phyloP scores from a whole-genome alignment of 75 land plant genomes.

The Azolla pinnata region DNA sequence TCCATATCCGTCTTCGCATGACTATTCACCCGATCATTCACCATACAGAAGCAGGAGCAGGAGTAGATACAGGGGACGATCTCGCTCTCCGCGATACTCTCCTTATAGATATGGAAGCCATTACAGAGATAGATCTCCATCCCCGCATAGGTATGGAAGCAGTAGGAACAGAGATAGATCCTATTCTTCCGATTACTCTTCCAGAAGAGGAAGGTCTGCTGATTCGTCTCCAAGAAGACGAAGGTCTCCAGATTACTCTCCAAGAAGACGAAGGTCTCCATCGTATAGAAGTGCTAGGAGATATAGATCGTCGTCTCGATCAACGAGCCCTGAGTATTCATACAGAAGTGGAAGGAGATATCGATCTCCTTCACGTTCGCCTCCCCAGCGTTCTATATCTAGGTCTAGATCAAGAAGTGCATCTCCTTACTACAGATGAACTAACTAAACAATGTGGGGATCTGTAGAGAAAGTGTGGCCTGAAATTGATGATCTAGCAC shows the following conservation, averaged over 20 bases:
- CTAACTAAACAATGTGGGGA: too few species aligned
- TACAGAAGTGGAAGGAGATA: background rate
- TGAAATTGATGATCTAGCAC: too few species aligned
- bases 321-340: too few species aligned
- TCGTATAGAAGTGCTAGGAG: too few species aligned
- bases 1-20: constrained; percentile 51
- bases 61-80: constrained; percentile 37
- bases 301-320: too few species aligned
- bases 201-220: background rate
- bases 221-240: background rate
- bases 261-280: too few species aligned
- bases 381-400: too few species aligned
- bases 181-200: background rate
- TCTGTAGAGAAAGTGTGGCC: too few species aligned
- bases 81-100: constrained; percentile 48
- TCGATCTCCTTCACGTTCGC: background rate
- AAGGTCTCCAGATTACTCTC: background rate
- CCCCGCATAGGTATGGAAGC: background rate
- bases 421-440: too few species aligned
- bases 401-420: too few species aligned
- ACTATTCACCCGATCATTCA: constrained; percentile 50
- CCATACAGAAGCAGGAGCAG: background rate
- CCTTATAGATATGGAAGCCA: constrained; percentile 25
- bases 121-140: constrained; percentile 1
- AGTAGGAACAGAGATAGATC: constrained; percentile 4